Evolutionary conservation across 768 basidiomycete species (phyloP), one percentile per base, ranked within the genome.

Genomic region (Lentinula raphanica): DNA sequence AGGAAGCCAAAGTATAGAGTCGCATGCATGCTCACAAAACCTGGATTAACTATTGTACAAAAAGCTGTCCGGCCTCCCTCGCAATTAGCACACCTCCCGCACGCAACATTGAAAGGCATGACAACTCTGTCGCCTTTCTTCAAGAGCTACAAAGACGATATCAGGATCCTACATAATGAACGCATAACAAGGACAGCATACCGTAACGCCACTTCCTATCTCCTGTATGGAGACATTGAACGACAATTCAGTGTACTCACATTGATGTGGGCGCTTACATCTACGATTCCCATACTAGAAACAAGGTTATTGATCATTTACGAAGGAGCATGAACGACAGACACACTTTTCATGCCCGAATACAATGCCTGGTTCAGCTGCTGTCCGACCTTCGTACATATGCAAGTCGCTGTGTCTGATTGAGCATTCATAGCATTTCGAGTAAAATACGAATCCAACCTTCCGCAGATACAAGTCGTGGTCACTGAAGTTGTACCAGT

Each of bases 121-220:
- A 83, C 81, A n/a, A 83, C 80, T 29, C 82, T 75, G 62, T 84
- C 82, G 13, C 81, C 82, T 59, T 78, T 77, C 68, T 81, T 78
- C 42, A 83, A 64, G 8, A 79, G 70, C 79, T 79, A 39, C 12
- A 32, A 53, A 50, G 19, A 15, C 7, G 25, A 44, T 19, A 15
- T 61, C n/a, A n/a, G n/a, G n/a, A n/a, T n/a, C n/a, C n/a, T n/a
- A n/a, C n/a, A n/a, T n/a, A n/a, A n/a, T n/a, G n/a, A n/a, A n/a
- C n/a, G n/a, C n/a, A n/a, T n/a, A n/a, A n/a, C n/a, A n/a, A n/a
- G 74, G 58, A 42, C n/a, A 50, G 35, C 51, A 1, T 49, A 78
- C 78, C 0, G 74, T 73, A 1, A 82, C 77, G 5, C 73, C 79
- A 32, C 61, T 42, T 6, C 78, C 80, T 3, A 78, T 70, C 68